Evolutionary conservation across 2,329 filamentous ascomycete genomes (phyloP).

Genomic region (Sporothrix humicola): DNA sequence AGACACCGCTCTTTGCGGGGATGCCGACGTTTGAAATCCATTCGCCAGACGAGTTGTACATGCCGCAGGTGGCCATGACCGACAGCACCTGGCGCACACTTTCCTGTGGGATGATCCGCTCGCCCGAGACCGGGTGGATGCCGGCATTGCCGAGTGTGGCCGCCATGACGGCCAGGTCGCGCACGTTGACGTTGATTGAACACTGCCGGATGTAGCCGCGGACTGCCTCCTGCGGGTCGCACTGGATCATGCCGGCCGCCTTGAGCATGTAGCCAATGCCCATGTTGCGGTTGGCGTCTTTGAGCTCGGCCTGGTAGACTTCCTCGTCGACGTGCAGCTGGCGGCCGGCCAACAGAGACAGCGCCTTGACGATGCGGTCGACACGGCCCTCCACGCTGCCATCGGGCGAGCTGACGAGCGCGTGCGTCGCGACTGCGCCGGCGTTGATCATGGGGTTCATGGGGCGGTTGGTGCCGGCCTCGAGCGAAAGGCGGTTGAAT

Average conservation of each 20-base stretch:
- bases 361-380: slow-evolving; percentile 5
- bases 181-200: slow-evolving; percentile 27
- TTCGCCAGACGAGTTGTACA: slow-evolving; percentile 26
- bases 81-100: slow-evolving; percentile 28
- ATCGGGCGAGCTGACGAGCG: background rate
- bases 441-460: slow-evolving; percentile 30
- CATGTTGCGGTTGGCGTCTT: slow-evolving; percentile 27
- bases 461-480: slow-evolving; percentile 23
- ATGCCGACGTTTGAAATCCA: slow-evolving; percentile 25
- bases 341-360: slow-evolving; percentile 17
- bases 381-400: slow-evolving; percentile 1
- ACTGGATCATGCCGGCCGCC: slow-evolving; percentile 18
- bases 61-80: slow-evolving; percentile 27
- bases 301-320: slow-evolving; percentile 20
- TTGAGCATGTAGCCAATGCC: slow-evolving; percentile 27
- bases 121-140: slow-evolving; percentile 16
- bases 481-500: slow-evolving; percentile 25
- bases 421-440: slow-evolving; percentile 15
- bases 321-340: slow-evolving; percentile 22
- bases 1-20: slow-evolving; percentile 28
- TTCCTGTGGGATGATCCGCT: slow-evolving; percentile 18
- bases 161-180: slow-evolving; percentile 26
- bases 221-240: slow-evolving; percentile 23
- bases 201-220: slow-evolving; percentile 26
- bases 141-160: slow-evolving; percentile 18